Conservation (phyloP, 140 eudicot genomes). For the Ambrosia hybrid region DNA sequence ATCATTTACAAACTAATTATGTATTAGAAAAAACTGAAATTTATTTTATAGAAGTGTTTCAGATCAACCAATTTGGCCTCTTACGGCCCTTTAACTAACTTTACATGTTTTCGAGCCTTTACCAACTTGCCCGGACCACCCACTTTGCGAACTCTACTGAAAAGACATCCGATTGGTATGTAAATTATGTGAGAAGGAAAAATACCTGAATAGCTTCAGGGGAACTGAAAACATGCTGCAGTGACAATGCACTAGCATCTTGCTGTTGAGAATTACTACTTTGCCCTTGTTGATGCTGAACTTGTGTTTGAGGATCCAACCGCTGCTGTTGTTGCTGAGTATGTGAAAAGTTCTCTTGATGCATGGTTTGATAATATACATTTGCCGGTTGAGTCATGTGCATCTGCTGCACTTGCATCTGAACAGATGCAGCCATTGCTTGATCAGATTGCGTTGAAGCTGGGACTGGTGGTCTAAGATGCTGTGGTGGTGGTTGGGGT, state of each 20-base stretch:
- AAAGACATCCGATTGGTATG: neutral
- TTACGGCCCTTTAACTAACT: neutral
- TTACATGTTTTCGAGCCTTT: neutral
- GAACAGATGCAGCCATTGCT: slow-evolving; percentile 7
- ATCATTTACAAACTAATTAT: neutral
- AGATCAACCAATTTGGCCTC: neutral
- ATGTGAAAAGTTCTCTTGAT: slow-evolving; percentile 58
- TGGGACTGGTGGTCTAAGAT: slow-evolving; percentile 67
- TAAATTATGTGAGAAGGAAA: neutral
- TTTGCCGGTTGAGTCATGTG: slow-evolving; percentile 62
- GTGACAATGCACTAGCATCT: slow-evolving; percentile 57
- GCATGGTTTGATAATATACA: slow-evolving; percentile 60
- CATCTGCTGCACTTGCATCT: slow-evolving; percentile 53
- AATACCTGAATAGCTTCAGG: slow-evolving; percentile 88
- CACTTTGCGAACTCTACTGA: neutral
- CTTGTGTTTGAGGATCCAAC: slow-evolving; percentile 48
- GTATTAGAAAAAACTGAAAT: neutral
- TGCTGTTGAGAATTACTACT: slow-evolving; percentile 55
- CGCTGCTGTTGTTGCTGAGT: slow-evolving; percentile 56
- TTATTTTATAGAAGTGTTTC: neutral
- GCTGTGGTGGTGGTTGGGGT: slow-evolving; percentile 70
- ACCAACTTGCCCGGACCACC: neutral
- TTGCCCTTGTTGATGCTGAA: slow-evolving; percentile 48
- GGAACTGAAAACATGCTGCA: slow-evolving; percentile 77
- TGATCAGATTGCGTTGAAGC: slow-evolving; percentile 55